These are phyloP conservation scores for Oryza meridionalis DNA, from an alignment of 176 grass and related monocot species.

Conservation along the genomic window DNA sequence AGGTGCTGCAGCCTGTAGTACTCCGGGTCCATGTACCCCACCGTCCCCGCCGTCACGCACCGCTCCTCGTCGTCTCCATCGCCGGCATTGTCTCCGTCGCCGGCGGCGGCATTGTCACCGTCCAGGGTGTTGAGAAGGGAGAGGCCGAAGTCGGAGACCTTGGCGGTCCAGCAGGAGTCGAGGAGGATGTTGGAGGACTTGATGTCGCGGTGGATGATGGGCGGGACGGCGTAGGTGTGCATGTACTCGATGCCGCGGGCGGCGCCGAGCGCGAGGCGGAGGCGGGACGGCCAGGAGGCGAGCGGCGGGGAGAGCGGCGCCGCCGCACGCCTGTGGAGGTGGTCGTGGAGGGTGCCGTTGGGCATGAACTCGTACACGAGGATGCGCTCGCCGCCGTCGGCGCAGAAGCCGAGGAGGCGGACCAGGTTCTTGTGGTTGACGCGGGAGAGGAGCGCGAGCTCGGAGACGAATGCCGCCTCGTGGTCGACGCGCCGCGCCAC, in stretches of 20 bases:
- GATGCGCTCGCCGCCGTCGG: slow-evolving; percentile 69
- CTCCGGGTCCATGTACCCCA: slow-evolving; percentile 99
- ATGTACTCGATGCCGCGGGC: slow-evolving; percentile 94
- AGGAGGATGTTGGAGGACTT: slow-evolving; percentile 99
- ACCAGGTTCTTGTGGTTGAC: slow-evolving; percentile 98
- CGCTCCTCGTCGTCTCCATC: slow-evolving; percentile 35
- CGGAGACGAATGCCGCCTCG: slow-evolving; percentile 65
- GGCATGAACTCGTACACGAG: slow-evolving; percentile 94
- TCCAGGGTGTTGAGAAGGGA: slow-evolving; percentile 57
- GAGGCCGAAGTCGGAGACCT: slow-evolving; percentile 88
- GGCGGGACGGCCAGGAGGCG: slow-evolving; percentile 57
- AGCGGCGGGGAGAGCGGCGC: slow-evolving; percentile 49
- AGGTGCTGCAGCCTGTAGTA: slow-evolving; percentile 89
- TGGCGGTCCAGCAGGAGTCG: slow-evolving; percentile 68
- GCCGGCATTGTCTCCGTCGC: background rate
- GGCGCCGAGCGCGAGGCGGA: slow-evolving; percentile 81
- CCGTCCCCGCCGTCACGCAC: slow-evolving; percentile 67
- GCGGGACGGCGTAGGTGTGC: slow-evolving; percentile 91
- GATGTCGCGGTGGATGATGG: slow-evolving; percentile 99
- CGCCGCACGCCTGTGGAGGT: slow-evolving; percentile 57
- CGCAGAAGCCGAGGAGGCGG: slow-evolving; percentile 82
- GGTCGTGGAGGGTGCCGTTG: slow-evolving; percentile 81
- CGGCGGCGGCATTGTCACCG: background rate
- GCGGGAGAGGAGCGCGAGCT: slow-evolving; percentile 85
- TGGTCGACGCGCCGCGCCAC: slow-evolving; percentile 41